Percentiles rank a stretch among this genome's conserved stretches.
phyloP scores from a whole-genome alignment of 2,329 filamentous ascomycete species.

The Pseudogymnoascus sp. region DNA sequence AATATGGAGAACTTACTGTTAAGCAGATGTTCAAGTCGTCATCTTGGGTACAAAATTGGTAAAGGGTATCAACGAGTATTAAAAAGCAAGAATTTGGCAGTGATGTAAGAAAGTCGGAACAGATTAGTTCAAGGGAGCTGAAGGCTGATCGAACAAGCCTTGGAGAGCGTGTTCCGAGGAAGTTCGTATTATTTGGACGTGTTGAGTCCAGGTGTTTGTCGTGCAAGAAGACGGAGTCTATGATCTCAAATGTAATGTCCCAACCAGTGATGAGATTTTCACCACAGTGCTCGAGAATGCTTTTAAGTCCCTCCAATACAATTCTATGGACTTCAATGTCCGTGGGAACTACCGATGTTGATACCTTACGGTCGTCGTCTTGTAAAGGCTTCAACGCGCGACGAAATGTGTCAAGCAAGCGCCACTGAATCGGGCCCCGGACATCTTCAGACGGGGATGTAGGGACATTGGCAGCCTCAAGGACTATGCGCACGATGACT shows the following conservation, averaged over 20 bases:
- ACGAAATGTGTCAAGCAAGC: slow-evolving; percentile 59
- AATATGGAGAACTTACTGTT: slow-evolving; percentile 50
- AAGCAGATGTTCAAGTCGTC: slow-evolving; percentile 93
- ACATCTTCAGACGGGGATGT: slow-evolving; percentile 42
- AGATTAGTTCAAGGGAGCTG: slow-evolving; percentile 81
- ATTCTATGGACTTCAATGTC: slow-evolving; percentile 76
- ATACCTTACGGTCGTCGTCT: slow-evolving; percentile 41
- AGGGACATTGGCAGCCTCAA: slow-evolving; percentile 51
- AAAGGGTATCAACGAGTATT: slow-evolving; percentile 76
- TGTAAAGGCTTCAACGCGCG: slow-evolving; percentile 54
- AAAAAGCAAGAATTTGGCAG: slow-evolving; percentile 62
- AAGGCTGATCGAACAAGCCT: slow-evolving; percentile 81
- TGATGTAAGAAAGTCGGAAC: slow-evolving; percentile 82
- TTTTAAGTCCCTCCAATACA: slow-evolving; percentile 70
- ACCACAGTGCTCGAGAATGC: slow-evolving; percentile 78
- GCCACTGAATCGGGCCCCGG: slow-evolving; percentile 58
- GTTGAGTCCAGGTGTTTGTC: slow-evolving; percentile 15
- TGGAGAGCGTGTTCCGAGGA: slow-evolving; percentile 47
- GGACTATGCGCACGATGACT: slow-evolving; percentile 49
- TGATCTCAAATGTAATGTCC: slow-evolving; percentile 76
- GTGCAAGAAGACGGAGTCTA: slow-evolving; percentile 67
- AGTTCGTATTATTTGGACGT: slow-evolving; percentile 21
- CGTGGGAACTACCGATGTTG: slow-evolving; percentile 51
- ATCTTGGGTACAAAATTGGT: slow-evolving; percentile 79
- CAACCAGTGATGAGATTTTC: slow-evolving; percentile 77